Conservation (phyloP, 805 yeast genomes). For the Yarrowia sp. region DNA sequence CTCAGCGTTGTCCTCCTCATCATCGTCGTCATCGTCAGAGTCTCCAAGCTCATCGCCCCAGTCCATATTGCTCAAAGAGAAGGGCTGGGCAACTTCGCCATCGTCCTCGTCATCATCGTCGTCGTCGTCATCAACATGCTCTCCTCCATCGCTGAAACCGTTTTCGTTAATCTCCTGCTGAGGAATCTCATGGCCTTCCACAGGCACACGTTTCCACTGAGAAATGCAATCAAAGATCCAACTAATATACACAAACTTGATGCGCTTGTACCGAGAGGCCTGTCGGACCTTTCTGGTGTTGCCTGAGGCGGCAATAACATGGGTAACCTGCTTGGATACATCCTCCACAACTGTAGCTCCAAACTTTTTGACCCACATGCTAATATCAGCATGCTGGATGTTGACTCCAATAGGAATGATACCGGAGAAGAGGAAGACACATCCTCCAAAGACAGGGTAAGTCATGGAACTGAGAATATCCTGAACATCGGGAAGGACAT, state of each 20-base stretch:
- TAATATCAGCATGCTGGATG: constrained; percentile 76
- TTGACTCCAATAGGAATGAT: constrained; percentile 81
- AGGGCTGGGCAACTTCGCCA: neutral
- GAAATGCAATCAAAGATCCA: constrained; percentile 89
- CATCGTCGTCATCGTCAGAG: constrained; percentile 24
- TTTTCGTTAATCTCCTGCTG: constrained; percentile 29
- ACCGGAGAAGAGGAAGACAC: constrained; percentile 78
- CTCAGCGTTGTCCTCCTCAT: constrained; percentile 23
- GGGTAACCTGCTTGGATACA: constrained; percentile 73
- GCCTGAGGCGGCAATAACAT: constrained; percentile 77
- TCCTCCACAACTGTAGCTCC: constrained; percentile 83
- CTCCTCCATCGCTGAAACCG: constrained; percentile 38
- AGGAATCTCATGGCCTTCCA: constrained; percentile 46
- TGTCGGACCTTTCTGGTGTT: constrained; percentile 81
- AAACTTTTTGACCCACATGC: constrained; percentile 86
- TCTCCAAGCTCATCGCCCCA: constrained; percentile 25
- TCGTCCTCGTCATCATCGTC: constrained; percentile 29
- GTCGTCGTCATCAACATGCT: constrained; percentile 29
- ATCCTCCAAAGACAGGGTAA: constrained; percentile 59
- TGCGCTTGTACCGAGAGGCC: constrained; percentile 61
- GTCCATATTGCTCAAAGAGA: constrained; percentile 12
- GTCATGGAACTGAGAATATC: constrained; percentile 65
- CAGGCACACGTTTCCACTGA: constrained; percentile 70
- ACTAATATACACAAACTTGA: constrained; percentile 81
- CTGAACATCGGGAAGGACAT: constrained; percentile 37